phyloP scores from a whole-genome alignment of 1,284 basidiomycete genomes.

The Inonotus obliquus region DNA sequence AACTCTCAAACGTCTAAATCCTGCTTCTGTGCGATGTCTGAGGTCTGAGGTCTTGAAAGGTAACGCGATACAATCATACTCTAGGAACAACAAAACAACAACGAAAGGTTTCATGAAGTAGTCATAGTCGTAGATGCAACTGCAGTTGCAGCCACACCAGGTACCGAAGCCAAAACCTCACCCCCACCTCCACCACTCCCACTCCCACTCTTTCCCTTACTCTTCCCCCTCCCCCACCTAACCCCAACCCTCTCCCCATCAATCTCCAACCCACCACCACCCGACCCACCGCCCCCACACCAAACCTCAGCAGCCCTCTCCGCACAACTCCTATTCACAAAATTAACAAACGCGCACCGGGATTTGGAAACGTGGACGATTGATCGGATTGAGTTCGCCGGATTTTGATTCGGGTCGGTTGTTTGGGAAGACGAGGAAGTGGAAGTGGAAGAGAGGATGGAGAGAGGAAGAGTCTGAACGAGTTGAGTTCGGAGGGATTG shows the following conservation, averaged over 20 bases:
- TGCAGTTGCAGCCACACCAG: background rate
- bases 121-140: too few species aligned
- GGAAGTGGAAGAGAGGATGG: constrained; percentile 49
- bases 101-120: too few species aligned
- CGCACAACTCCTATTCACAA: constrained; percentile 74
- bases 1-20: too few species aligned
- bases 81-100: too few species aligned
- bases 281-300: too few species aligned
- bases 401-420: background rate
- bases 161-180: background rate
- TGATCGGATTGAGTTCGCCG: constrained; percentile 51
- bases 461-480: constrained; percentile 62
- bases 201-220: constrained; percentile 24
- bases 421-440: too few species aligned
- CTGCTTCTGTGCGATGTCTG: too few species aligned
- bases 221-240: constrained; percentile 76
- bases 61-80: too few species aligned
- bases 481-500: constrained; percentile 75
- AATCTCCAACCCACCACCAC: constrained; percentile 84
- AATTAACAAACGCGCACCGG: constrained; percentile 95
- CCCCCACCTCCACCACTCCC: background rate
- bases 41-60: too few species aligned
- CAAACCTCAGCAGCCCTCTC: constrained; percentile 86
- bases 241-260: constrained; percentile 72
- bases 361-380: constrained; percentile 85